Evolutionary conservation across 2,329 filamentous ascomycete species (phyloP).

Genomic region (Ophidiomyces ophidiicola): DNA sequence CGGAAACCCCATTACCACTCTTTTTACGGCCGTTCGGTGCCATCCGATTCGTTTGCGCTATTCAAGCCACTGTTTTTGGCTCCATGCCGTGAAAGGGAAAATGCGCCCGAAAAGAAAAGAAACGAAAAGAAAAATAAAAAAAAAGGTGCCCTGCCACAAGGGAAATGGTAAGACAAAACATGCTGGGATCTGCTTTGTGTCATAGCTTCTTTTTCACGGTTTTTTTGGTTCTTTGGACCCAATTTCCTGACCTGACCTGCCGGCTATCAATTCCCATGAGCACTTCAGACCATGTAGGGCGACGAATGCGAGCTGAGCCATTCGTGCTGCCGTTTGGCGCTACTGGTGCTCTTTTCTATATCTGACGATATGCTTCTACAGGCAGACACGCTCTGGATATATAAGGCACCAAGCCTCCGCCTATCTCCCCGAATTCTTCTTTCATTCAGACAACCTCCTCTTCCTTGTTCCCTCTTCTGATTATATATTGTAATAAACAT

Average conservation of each 20-base stretch:
- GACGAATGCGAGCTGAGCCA: constrained; percentile 5
- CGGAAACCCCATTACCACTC: too few relatives aligned
- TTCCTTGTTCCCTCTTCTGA: constrained; percentile 2
- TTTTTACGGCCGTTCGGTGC: neutral
- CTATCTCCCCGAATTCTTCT: neutral
- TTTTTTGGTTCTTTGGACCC: neutral
- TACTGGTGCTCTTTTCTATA: too few relatives aligned
- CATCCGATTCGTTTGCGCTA: constrained; percentile 3
- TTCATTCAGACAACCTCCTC: constrained; percentile 4
- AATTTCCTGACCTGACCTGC: neutral
- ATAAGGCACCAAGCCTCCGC: neutral
- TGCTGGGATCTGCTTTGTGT: constrained; percentile 3
- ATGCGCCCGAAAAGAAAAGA: neutral
- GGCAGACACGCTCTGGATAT: neutral
- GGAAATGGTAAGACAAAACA: too few relatives aligned
- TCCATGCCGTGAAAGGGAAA: neutral
- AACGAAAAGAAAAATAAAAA: neutral
- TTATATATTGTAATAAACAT: constrained; percentile 11
- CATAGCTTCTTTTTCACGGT: neutral
- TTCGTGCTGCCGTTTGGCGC: neutral
- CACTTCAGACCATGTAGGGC: neutral
- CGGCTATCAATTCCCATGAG: neutral
- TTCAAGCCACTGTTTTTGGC: constrained; percentile 4
- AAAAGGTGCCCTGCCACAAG: too few relatives aligned
- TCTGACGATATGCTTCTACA: neutral